A percentile compares a stretch with the other conserved stretches of the same genome.
Conservation (phyloP, 495 filamentous ascomycete species). For the Staphylotrichum longicolle region DNA sequence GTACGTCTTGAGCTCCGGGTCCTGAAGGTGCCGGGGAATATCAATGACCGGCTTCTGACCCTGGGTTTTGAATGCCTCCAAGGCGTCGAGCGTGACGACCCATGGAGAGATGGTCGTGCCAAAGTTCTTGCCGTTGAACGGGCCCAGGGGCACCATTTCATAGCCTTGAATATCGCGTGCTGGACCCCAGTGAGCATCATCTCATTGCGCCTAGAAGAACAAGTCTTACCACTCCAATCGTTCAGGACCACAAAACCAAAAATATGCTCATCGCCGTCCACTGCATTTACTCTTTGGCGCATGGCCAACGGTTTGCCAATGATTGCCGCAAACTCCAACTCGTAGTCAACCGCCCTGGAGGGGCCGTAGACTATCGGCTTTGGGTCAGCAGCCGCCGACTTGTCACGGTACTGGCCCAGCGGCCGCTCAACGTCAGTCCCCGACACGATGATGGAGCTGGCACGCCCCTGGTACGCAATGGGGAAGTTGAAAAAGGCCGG, state of each 20-base stretch:
- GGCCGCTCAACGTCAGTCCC: conserved; percentile 8
- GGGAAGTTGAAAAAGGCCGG: conserved; percentile 11
- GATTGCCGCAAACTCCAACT: conserved; percentile 58
- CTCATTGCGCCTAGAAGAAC: neutral
- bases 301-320: conserved; percentile 53
- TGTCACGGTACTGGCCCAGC: conserved; percentile 7
- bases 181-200: conserved; percentile 1
- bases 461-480: conserved; percentile 8
- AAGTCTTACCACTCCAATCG: conserved; percentile 55
- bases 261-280: conserved; percentile 62
- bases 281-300: conserved; percentile 53
- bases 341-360: conserved; percentile 63
- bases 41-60: neutral
- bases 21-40: neutral
- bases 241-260: conserved; percentile 77
- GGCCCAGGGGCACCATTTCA: conserved; percentile 67
- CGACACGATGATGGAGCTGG: conserved; percentile 7
- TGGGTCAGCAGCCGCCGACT: neutral
- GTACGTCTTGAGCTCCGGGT: neutral
- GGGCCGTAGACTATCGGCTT: conserved; percentile 50
- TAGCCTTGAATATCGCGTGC: conserved; percentile 72
- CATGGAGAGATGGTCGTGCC: conserved; percentile 71
- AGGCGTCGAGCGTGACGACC: conserved; percentile 67
- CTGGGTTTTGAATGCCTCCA: conserved; percentile 53
- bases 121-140: conserved; percentile 74